A percentile compares a stretch with the other conserved stretches of the same genome.
Conservation (phyloP, 768 basidiomycete species). For the Strobilomyces confusus region DNA sequence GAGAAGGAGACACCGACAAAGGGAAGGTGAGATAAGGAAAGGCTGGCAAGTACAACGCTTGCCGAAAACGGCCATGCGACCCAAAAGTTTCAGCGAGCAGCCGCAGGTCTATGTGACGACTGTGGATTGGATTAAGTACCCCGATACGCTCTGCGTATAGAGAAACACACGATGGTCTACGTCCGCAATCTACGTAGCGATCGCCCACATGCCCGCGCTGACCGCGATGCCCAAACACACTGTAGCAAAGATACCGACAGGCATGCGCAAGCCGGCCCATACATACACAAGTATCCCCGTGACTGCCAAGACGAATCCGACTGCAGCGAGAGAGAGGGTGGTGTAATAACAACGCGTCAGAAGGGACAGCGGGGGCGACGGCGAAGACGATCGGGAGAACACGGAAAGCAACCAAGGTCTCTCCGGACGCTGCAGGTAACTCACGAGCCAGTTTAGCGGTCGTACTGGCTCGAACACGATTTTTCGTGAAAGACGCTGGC, state of each 20-base stretch:
- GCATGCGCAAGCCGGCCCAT: constrained; percentile 22
- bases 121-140: no score
- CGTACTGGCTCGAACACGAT: constrained; percentile 16
- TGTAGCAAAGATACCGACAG: constrained; percentile 28
- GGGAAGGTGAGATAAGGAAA: constrained; percentile 6
- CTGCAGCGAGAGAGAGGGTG: constrained; percentile 19
- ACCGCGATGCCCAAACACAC: constrained; percentile 22
- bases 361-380: constrained; percentile 17
- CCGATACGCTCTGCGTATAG: background rate
- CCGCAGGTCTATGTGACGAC: no score
- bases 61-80: constrained; percentile 1
- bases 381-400: background rate
- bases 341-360: constrained; percentile 26
- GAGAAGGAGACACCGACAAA: background rate
- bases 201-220: constrained; percentile 24
- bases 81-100: no score
- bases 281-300: constrained; percentile 25
- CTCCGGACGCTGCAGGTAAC: background rate
- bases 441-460: background rate
- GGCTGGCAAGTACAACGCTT: constrained; percentile 8
- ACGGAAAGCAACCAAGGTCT: background rate
- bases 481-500: constrained; percentile 6
- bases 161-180: background rate
- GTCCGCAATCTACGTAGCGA: constrained; percentile 12
- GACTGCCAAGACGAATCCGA: constrained; percentile 25